Evolutionary conservation across 1,284 basidiomycete genomes (phyloP).

Genomic region (Takashimella koratensis): DNA sequence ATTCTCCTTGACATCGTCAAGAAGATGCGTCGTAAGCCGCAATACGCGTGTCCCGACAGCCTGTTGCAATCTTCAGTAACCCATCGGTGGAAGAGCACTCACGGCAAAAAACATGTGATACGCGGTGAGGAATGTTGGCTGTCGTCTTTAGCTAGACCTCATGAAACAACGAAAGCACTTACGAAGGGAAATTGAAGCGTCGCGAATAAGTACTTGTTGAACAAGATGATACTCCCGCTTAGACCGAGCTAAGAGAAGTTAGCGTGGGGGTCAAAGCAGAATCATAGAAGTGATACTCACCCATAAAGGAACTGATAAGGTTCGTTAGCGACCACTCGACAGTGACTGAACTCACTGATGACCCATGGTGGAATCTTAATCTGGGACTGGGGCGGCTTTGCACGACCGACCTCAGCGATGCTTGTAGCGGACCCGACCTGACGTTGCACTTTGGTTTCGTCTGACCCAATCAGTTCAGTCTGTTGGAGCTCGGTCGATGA

Average conservation of each 20-base stretch:
- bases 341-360: not conserved
- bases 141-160: not conserved
- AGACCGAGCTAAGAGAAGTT: not conserved
- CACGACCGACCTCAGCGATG: not conserved
- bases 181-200: not conserved
- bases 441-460: too few relatives aligned
- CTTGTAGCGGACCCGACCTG: not conserved
- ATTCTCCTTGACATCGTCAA: slow-evolving; percentile 78
- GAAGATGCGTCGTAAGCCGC: slow-evolving; percentile 73
- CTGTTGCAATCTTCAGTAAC: slow-evolving; percentile 46
- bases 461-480: too few relatives aligned
- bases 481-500: too few relatives aligned
- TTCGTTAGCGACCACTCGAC: too few relatives aligned
- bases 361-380: not conserved
- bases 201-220: not conserved
- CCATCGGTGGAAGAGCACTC: not conserved
- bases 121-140: not conserved
- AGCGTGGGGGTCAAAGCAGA: too few relatives aligned
- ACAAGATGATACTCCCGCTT: not conserved
- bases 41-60: slow-evolving; percentile 84
- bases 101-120: not conserved
- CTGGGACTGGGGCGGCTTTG: not conserved
- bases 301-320: not conserved
- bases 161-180: not conserved
- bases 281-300: not conserved